Evolutionary conservation across 192 early-diverging fungal species (phyloP).

Genomic region (Chytriomyces confervae): DNA sequence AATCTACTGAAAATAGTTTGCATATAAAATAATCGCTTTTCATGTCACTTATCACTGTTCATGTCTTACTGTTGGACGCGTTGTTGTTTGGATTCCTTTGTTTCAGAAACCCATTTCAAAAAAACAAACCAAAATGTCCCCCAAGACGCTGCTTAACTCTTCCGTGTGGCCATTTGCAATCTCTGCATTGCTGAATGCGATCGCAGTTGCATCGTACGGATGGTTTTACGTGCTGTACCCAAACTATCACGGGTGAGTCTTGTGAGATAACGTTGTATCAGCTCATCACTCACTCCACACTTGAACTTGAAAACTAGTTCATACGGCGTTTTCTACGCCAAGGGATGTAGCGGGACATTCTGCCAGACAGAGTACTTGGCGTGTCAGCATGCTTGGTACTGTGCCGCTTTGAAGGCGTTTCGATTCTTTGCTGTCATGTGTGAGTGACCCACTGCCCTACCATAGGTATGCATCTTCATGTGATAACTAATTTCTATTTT

Average conservation of each 20-base stretch:
- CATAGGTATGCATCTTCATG: not conserved
- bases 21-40: too few relatives aligned
- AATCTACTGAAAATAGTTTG: too few relatives aligned
- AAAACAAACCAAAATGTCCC: too few relatives aligned
- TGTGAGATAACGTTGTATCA: not conserved
- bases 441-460: not conserved
- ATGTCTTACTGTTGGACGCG: too few relatives aligned
- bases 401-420: not conserved
- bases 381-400: not conserved
- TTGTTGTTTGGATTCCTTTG: too few relatives aligned
- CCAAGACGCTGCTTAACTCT: not conserved
- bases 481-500: not conserved
- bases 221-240: slow-evolving; percentile 3
- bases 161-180: slow-evolving; percentile 3
- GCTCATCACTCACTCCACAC: too few relatives aligned
- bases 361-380: not conserved
- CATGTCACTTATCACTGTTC: too few relatives aligned
- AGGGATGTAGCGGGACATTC: not conserved
- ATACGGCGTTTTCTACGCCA: not conserved
- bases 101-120: too few relatives aligned
- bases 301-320: not conserved
- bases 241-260: not conserved
- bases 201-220: slow-evolving; percentile 2
- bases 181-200: slow-evolving; percentile 5
- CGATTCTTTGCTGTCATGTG: not conserved